Evolutionary conservation across 169 alveolate genomes (phyloP), one percentile per base, ranked within the genome.

Genomic region (Perkinsus olseni): DNA sequence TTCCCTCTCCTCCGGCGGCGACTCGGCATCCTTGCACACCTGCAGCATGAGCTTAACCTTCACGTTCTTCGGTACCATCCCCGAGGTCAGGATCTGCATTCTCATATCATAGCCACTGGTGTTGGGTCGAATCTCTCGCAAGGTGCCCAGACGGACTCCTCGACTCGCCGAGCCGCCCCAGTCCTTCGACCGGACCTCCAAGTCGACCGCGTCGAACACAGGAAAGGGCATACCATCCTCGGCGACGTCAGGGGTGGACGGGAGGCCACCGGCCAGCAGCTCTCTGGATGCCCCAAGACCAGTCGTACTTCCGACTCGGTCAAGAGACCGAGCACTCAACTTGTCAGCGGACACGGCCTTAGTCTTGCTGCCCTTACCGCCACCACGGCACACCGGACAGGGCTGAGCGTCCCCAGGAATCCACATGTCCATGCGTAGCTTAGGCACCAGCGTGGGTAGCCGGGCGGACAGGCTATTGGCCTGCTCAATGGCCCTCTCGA

Each of bases 121-220:
- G 34, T 62, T 62, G 36, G 82, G 82, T 4, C 82, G 34, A 1
- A 62, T 24, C 1, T 28, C 82, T 28, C 34, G 37, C 1, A 62
- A 24, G 10, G 82, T 62, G 36, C 82, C 82, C 28, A 62, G 31
- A 24, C 82, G 82, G 82, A 62, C 34, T 24, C 82, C 82, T 62
- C 82, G 13, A 24, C 82, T 62, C 37, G 31, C 82, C 82, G 82
- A 62, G 8, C 82, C 82, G 28, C 82, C 82, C 82, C 82, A 62
- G 37, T 62, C 82, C 82, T 62, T 62, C 82, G 82, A 62, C 37
- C 82, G 82, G 82, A 62, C 82, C 82, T 62, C 82, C 82, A 62
- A 62, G 31, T 62, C 82, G 34, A 62, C 82, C 13, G 82, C 82
- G 82, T 62, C 82, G 34, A 62, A 62, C 37, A 62, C 82, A 28